Percentiles rank a stretch among this genome's conserved stretches.
These are phyloP conservation scores for Fragilariopsis cylindrus DNA, from an alignment of 108 stramenopile genomes.

Conservation along the genomic window DNA sequence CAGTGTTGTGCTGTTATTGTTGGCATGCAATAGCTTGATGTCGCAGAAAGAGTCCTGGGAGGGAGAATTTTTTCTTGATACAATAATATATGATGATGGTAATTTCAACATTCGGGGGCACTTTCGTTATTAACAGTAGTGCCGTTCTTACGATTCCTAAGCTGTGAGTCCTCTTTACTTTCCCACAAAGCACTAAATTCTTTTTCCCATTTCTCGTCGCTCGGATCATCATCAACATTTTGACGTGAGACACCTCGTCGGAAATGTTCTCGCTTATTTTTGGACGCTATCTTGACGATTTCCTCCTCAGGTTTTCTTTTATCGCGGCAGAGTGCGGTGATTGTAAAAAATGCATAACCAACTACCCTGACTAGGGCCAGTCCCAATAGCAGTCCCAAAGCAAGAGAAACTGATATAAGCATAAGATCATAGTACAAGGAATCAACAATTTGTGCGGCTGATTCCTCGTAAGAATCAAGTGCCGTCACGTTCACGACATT, in stretches of 20 bases:
- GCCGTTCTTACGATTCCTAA: too few species aligned
- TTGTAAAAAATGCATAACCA: background rate
- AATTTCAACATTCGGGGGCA: too few species aligned
- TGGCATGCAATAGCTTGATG: too few species aligned
- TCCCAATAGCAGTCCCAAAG: conserved; percentile 44
- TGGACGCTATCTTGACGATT: background rate
- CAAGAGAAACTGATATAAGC: conserved; percentile 46
- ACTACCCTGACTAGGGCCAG: conserved; percentile 29
- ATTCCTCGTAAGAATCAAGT: background rate
- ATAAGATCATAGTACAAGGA: background rate
- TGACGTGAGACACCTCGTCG: background rate
- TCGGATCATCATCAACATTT: background rate
- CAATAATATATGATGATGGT: too few species aligned
- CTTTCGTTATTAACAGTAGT: too few species aligned
- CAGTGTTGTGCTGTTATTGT: too few species aligned
- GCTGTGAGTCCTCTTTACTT: background rate
- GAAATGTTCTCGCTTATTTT: background rate
- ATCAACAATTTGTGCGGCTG: background rate
- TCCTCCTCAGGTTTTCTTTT: background rate
- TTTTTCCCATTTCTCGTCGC: background rate
- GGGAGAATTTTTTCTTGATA: too few species aligned
- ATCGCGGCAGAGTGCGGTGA: background rate
- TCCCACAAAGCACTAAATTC: background rate
- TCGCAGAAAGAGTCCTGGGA: too few species aligned
- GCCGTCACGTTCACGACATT: background rate